A percentile compares a stretch with the other conserved stretches of the same genome.
Conservation (phyloP, 768 basidiomycete genomes). For the Lactarius evosmus region DNA sequence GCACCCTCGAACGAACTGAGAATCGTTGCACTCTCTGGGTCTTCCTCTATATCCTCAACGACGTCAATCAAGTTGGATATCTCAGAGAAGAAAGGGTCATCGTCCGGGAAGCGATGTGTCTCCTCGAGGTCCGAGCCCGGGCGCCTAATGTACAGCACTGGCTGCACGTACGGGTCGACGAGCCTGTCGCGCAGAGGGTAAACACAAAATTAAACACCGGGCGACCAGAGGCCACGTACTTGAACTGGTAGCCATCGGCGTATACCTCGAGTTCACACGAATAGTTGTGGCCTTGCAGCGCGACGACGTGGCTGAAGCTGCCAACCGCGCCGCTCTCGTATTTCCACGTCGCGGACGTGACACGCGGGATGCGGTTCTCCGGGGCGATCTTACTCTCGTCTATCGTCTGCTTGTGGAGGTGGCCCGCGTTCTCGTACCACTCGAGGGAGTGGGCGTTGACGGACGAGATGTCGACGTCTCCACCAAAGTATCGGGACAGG, state of each 20-base stretch:
- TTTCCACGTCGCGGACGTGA: slow-evolving; percentile 94
- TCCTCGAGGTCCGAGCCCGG: slow-evolving; percentile 80
- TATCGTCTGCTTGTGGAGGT: slow-evolving; percentile 72
- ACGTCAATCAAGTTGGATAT: slow-evolving; percentile 85
- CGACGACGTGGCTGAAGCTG: slow-evolving; percentile 83
- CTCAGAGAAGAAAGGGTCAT: slow-evolving; percentile 95
- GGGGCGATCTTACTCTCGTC: slow-evolving; percentile 83
- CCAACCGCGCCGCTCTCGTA: slow-evolving; percentile 95
- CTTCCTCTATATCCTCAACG: slow-evolving; percentile 86
- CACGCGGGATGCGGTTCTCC: slow-evolving; percentile 90
- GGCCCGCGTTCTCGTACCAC: slow-evolving; percentile 86
- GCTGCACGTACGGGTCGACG: slow-evolving; percentile 91
- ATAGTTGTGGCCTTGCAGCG: slow-evolving; percentile 90
- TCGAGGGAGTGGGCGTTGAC: slow-evolving; percentile 87
- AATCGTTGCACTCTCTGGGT: slow-evolving; percentile 75
- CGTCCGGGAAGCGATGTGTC: slow-evolving; percentile 65
- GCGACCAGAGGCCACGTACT: slow-evolving; percentile 44
- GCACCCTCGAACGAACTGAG: slow-evolving; percentile 81
- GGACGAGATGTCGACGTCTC: slow-evolving; percentile 82
- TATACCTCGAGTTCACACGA: slow-evolving; percentile 93
- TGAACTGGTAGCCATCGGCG: slow-evolving; percentile 88
- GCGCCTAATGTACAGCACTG: slow-evolving; percentile 79
- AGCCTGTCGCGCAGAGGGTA: slow-evolving; percentile 45
- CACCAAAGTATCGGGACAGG: slow-evolving; percentile 95
- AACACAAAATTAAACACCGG: slow-evolving; percentile 19